Percentiles rank a stretch among this genome's conserved stretches.
Evolutionary conservation across 2,329 filamentous ascomycete genomes (phyloP).

Genomic region (Delphinella strobiligena): DNA sequence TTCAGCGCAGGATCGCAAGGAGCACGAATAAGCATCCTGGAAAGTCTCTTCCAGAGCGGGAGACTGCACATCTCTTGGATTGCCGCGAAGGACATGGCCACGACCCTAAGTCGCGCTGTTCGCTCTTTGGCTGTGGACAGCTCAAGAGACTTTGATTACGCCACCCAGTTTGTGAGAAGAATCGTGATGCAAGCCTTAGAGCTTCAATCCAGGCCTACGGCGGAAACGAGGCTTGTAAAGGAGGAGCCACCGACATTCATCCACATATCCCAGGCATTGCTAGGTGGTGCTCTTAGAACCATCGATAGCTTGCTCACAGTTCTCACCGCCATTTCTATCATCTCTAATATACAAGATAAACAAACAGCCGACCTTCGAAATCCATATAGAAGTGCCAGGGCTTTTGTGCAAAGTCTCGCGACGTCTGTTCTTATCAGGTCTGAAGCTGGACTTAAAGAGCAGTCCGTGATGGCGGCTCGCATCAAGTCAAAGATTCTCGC

Average conservation of each 20-base stretch:
- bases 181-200: not conserved
- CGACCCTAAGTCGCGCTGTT: not conserved
- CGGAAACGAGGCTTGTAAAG: not conserved
- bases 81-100: constrained; percentile 1
- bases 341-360: not conserved
- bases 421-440: not conserved
- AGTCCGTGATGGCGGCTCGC: not conserved
- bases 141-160: not conserved
- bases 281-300: constrained; percentile 4
- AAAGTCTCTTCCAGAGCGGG: constrained; percentile 17
- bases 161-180: not conserved
- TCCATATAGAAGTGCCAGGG: no score
- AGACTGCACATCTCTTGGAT: not conserved
- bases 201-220: not conserved
- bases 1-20: not conserved
- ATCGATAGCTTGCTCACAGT: constrained; percentile 9
- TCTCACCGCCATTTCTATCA: constrained; percentile 8
- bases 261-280: not conserved
- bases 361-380: no score
- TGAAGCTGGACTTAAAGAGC: no score
- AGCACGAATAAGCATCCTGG: constrained; percentile 4
- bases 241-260: no score
- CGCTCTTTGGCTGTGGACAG: not conserved
- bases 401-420: not conserved
- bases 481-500: not conserved